These are phyloP conservation scores for Cordyceps pruinosa DNA, from an alignment of 2,329 filamentous ascomycete species.

Conservation along the genomic window DNA sequence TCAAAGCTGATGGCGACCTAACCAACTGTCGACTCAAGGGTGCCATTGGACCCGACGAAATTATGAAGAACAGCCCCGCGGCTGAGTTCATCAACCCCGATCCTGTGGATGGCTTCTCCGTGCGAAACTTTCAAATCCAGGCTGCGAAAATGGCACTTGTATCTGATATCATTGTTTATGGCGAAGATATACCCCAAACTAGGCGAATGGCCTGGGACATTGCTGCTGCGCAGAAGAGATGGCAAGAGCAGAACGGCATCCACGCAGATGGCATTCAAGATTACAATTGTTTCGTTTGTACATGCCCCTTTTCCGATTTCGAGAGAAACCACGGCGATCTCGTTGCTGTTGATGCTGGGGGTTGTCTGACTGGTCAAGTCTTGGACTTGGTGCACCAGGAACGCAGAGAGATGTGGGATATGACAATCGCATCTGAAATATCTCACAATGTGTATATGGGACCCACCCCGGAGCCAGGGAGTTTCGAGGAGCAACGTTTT, in stretches of 20 bases:
- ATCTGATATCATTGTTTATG: constrained; percentile 91
- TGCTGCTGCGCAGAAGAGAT: constrained; percentile 67
- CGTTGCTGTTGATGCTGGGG: constrained; percentile 67
- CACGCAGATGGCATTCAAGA: constrained; percentile 48
- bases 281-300: constrained; percentile 80
- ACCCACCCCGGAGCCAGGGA: constrained; percentile 67
- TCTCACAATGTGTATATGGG: constrained; percentile 86
- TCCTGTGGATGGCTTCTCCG: constrained; percentile 84
- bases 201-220: constrained; percentile 62
- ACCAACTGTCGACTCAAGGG: constrained; percentile 72
- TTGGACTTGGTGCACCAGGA: constrained; percentile 89
- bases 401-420: constrained; percentile 82
- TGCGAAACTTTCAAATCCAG: constrained; percentile 96
- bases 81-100: constrained; percentile 74
- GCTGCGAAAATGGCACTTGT: constrained; percentile 78
- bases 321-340: constrained; percentile 63
- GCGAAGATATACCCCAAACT: constrained; percentile 57
- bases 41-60: constrained; percentile 73
- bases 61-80: constrained; percentile 49
- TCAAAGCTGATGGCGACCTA: constrained; percentile 83
- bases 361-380: constrained; percentile 66
- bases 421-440: constrained; percentile 87
- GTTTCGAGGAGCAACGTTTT: constrained; percentile 54
- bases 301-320: constrained; percentile 60
- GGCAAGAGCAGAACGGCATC: constrained; percentile 58